These are phyloP conservation scores for Shiraia sp. DNA, from an alignment of 2,329 filamentous ascomycete species.

Conservation along the genomic window DNA sequence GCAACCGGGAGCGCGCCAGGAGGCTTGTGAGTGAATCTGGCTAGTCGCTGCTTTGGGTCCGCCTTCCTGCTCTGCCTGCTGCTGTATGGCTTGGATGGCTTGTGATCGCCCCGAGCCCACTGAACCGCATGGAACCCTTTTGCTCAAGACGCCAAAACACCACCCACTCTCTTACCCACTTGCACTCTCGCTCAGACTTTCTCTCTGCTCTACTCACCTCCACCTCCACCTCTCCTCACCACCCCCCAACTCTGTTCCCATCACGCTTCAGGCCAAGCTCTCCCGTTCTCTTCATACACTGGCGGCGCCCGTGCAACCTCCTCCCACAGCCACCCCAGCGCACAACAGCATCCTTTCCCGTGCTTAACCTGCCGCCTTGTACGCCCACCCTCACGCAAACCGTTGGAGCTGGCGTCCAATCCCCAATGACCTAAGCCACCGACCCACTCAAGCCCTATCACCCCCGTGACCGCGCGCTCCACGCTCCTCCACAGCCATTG, in stretches of 20 bases:
- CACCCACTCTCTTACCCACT: no score
- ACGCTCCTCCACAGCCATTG: constrained; percentile 23
- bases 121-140: neutral
- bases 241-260: constrained; percentile 5
- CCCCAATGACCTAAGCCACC: constrained; percentile 40
- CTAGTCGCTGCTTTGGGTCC: constrained; percentile 10
- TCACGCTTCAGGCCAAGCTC: constrained; percentile 22
- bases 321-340: constrained; percentile 25
- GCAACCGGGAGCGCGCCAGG: constrained; percentile 21
- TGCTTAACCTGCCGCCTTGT: constrained; percentile 18
- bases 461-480: constrained; percentile 25
- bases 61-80: constrained; percentile 1
- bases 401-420: constrained; percentile 38
- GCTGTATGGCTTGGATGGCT: constrained; percentile 11
- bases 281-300: constrained; percentile 13
- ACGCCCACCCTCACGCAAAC: constrained; percentile 30
- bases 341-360: constrained; percentile 25
- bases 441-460: constrained; percentile 26
- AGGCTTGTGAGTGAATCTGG: constrained; percentile 20
- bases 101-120: constrained; percentile 8
- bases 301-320: constrained; percentile 29
- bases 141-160: no score
- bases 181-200: constrained; percentile 11
- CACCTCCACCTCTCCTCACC: constrained; percentile 3
- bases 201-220: constrained; percentile 8